phyloP scores from a whole-genome alignment of 1,139 yeast genomes.

The Yamadazyma kanchanaburiensis region DNA sequence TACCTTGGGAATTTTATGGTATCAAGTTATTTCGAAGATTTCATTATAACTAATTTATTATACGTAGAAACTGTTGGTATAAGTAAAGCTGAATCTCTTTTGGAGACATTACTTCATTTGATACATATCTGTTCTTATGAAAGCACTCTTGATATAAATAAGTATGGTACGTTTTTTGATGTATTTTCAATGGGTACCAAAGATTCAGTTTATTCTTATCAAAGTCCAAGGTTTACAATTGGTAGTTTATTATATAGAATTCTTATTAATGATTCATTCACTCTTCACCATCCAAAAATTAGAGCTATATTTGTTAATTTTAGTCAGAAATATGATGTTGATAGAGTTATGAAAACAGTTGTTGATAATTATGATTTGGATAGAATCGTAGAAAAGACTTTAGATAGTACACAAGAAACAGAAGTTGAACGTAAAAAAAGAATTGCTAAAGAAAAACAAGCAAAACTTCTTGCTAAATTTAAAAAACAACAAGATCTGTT shows the following conservation, averaged over 20 bases:
- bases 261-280: constrained; percentile 36
- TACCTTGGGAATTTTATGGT: constrained; percentile 45
- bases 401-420: constrained; percentile 19
- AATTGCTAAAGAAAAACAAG: constrained; percentile 69
- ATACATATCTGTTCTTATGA: constrained; percentile 54
- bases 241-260: constrained; percentile 45
- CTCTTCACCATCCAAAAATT: constrained; percentile 47
- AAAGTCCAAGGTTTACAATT: constrained; percentile 29
- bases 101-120: constrained; percentile 63
- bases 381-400: constrained; percentile 16
- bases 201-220: background rate
- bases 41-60: constrained; percentile 46
- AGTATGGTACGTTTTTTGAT: constrained; percentile 34
- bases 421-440: constrained; percentile 61
- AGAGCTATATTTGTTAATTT: constrained; percentile 49
- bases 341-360: constrained; percentile 17
- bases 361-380: constrained; percentile 21
- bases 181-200: constrained; percentile 25
- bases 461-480: constrained; percentile 72
- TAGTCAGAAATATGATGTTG: constrained; percentile 22
- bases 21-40: constrained; percentile 49
- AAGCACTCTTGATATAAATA: constrained; percentile 22
- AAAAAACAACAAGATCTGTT: constrained; percentile 75
- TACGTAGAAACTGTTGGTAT: constrained; percentile 38
- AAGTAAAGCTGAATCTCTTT: constrained; percentile 49